A percentile compares a stretch with the other conserved stretches of the same genome.
Evolutionary conservation across 2,329 filamentous ascomycete genomes (phyloP).

Genomic region (Tolypocladium ovalisporum): DNA sequence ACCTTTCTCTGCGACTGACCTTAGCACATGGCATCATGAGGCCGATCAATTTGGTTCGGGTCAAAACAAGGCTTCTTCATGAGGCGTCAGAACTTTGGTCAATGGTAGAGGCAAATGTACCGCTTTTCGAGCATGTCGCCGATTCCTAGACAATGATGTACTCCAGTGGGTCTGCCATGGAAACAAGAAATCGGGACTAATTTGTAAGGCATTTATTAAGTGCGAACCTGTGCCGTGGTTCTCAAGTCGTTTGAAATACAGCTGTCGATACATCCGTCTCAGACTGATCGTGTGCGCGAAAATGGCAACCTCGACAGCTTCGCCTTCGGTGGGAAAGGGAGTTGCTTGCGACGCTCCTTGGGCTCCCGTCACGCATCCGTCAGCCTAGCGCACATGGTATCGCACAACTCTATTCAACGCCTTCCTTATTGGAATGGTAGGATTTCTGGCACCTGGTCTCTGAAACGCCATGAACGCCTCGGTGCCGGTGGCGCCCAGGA

Average conservation of each 20-base stretch:
- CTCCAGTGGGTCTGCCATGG: background rate
- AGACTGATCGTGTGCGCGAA: background rate
- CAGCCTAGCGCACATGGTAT: conserved; percentile 28
- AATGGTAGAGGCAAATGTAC: background rate
- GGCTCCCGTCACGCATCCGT: background rate
- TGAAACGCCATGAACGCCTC: conserved; percentile 25
- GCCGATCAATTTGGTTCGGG: background rate
- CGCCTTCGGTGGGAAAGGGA: background rate
- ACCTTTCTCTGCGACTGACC: background rate
- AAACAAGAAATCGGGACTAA: no score
- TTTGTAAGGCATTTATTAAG: no score
- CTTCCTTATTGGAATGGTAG: conserved; percentile 40
- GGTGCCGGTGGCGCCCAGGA: background rate
- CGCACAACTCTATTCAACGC: conserved; percentile 42
- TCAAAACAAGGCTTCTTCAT: background rate
- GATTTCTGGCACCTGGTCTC: conserved; percentile 37
- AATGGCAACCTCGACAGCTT: background rate
- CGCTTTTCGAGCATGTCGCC: background rate
- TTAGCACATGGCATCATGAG: background rate
- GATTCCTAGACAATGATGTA: background rate
- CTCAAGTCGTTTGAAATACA: no score
- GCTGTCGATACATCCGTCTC: no score
- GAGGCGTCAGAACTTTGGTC: background rate
- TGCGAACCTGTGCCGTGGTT: no score
- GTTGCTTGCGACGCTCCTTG: background rate